These are phyloP conservation scores for Macaranga tanarius DNA, from an alignment of 441 rosid species.

Conservation along the genomic window DNA sequence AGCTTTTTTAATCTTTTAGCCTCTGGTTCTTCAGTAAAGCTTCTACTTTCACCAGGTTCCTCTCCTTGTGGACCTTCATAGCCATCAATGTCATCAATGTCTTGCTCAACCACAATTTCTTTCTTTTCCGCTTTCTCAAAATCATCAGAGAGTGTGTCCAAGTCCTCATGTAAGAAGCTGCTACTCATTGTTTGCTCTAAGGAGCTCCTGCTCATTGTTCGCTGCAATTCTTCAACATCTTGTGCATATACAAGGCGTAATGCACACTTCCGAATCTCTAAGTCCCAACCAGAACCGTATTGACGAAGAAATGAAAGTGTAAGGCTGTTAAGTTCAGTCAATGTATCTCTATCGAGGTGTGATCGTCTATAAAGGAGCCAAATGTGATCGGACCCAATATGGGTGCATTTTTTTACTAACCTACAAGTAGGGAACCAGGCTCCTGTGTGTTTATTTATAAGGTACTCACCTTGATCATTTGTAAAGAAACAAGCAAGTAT, in stretches of 20 bases:
- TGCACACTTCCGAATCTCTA: neutral
- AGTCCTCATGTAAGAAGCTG: neutral
- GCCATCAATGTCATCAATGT: too few species aligned
- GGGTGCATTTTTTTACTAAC: neutral
- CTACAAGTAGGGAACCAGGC: neutral
- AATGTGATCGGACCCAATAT: constrained; percentile 5
- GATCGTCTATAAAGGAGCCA: neutral
- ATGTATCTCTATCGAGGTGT: neutral
- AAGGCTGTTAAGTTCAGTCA: neutral
- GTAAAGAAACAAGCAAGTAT: neutral
- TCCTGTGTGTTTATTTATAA: neutral
- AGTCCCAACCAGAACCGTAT: neutral
- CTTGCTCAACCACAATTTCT: neutral
- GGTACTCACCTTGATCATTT: neutral
- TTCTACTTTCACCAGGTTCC: neutral
- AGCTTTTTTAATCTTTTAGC: neutral
- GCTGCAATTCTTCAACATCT: neutral
- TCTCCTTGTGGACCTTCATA: neutral
- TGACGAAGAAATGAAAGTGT: neutral
- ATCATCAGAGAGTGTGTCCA: neutral
- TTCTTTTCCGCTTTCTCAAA: neutral
- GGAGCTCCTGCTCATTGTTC: neutral
- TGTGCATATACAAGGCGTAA: neutral
- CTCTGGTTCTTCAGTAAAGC: neutral
- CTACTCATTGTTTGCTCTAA: neutral